A percentile compares a stretch with the other conserved stretches of the same genome.
phyloP scores from a whole-genome alignment of 202 grass and related monocot species.

The Bolboschoenoplectus hybrid region DNA sequence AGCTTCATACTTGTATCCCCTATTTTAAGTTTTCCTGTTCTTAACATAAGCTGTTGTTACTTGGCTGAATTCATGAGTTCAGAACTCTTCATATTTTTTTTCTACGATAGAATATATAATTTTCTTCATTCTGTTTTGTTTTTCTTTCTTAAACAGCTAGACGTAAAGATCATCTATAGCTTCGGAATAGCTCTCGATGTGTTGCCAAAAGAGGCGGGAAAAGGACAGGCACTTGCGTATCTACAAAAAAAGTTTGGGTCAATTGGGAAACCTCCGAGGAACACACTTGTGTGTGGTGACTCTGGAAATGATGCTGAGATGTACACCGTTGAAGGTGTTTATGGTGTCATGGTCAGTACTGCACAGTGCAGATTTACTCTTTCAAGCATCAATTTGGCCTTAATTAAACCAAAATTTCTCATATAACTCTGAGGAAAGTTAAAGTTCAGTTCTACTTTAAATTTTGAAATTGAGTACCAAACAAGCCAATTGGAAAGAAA shows the following conservation, averaged over 20 bases:
- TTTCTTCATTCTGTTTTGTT: slow-evolving; percentile 32
- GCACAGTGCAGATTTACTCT: slow-evolving; percentile 15
- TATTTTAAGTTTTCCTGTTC: background rate
- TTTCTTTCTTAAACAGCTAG: slow-evolving; percentile 60
- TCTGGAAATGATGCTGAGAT: slow-evolving; percentile 96
- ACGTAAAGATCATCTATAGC: slow-evolving; percentile 96
- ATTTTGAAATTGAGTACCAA: background rate
- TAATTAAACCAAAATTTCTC: slow-evolving; percentile 11
- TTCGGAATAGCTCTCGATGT: slow-evolving; percentile 80
- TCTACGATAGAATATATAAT: background rate
- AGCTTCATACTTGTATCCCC: background rate
- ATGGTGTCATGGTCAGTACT: slow-evolving; percentile 89
- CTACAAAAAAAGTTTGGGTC: slow-evolving; percentile 73
- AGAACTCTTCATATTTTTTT: background rate
- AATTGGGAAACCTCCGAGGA: slow-evolving; percentile 71
- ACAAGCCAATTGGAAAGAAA: background rate
- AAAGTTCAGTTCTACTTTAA: background rate
- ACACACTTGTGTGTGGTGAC: slow-evolving; percentile 91
- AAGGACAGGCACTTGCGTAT: slow-evolving; percentile 94
- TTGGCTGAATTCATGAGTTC: background rate
- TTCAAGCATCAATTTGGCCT: background rate
- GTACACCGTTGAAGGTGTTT: slow-evolving; percentile 81
- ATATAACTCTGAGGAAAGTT: background rate
- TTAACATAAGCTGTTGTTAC: background rate
- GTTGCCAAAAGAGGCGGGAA: slow-evolving; percentile 85